Evolutionary conservation across 2,329 filamentous ascomycete species (phyloP).

Genomic region (Diaporthe amygdali): DNA sequence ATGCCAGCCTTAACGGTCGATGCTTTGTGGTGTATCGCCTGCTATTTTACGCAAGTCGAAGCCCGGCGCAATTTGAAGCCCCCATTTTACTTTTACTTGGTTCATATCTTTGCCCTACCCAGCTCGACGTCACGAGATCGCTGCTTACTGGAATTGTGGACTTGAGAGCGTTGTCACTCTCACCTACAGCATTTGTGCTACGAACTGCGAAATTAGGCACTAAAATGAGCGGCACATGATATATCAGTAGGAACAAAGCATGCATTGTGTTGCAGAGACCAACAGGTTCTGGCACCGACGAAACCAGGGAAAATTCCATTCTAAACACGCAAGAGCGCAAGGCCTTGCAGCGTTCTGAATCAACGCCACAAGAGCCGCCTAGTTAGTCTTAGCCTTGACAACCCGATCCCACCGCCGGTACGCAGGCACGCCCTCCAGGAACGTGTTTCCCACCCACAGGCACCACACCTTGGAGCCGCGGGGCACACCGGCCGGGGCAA

Average conservation of each 20-base stretch:
- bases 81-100: neutral
- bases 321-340: neutral
- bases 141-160: neutral
- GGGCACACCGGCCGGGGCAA: constrained; percentile 54
- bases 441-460: constrained; percentile 57
- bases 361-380: neutral
- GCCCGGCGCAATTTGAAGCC: no score
- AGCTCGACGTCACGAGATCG: no score
- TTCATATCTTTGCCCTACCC: neutral
- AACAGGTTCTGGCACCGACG: neutral
- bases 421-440: constrained; percentile 58
- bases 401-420: constrained; percentile 58
- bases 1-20: no score
- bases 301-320: neutral
- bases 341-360: neutral
- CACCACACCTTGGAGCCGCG: constrained; percentile 55
- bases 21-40: no score
- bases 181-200: neutral
- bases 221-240: neutral
- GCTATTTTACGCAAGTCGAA: no score
- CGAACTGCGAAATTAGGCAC: neutral
- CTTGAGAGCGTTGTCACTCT: neutral
- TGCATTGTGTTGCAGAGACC: neutral
- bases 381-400: constrained; percentile 38
- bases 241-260: neutral